phyloP scores from a whole-genome alignment of 1,139 yeast genomes.

The Magnusiomyces fungicola region DNA sequence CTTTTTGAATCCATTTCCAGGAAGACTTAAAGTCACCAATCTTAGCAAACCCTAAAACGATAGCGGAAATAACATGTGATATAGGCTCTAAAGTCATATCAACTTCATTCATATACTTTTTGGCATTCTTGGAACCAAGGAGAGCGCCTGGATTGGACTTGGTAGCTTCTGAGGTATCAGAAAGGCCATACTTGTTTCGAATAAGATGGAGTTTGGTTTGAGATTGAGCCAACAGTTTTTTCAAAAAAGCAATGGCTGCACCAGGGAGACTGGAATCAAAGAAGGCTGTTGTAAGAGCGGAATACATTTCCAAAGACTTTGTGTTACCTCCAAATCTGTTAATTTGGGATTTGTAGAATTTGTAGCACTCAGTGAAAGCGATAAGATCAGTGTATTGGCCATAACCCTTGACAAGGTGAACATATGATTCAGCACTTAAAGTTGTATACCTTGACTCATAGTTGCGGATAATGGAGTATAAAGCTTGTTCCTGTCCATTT shows the following conservation, averaged over 20 bases:
- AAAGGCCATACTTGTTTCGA: not conserved
- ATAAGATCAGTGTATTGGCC: constrained; percentile 18
- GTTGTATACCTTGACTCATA: constrained; percentile 12
- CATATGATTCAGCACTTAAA: constrained; percentile 10
- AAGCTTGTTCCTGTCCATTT: constrained; percentile 13
- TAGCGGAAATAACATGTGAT: constrained; percentile 17
- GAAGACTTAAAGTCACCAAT: constrained; percentile 27
- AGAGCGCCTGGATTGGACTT: constrained; percentile 14
- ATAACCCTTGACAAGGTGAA: constrained; percentile 18
- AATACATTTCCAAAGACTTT: constrained; percentile 20
- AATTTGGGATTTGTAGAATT: constrained; percentile 10
- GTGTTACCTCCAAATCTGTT: constrained; percentile 6
- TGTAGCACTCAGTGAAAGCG: constrained; percentile 16
- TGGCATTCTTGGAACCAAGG: not conserved
- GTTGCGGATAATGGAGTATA: constrained; percentile 11
- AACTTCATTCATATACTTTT: not conserved
- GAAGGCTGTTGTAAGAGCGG: constrained; percentile 30
- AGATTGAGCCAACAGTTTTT: not conserved
- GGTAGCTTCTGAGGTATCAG: constrained; percentile 12
- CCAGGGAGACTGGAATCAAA: constrained; percentile 24
- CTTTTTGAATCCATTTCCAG: constrained; percentile 30
- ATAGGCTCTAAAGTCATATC: constrained; percentile 6
- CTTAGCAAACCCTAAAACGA: constrained; percentile 28
- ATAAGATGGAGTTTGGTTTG: not conserved
- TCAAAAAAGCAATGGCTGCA: constrained; percentile 24